Conservation (phyloP, 441 rosid species). For the Breynia disticha region DNA sequence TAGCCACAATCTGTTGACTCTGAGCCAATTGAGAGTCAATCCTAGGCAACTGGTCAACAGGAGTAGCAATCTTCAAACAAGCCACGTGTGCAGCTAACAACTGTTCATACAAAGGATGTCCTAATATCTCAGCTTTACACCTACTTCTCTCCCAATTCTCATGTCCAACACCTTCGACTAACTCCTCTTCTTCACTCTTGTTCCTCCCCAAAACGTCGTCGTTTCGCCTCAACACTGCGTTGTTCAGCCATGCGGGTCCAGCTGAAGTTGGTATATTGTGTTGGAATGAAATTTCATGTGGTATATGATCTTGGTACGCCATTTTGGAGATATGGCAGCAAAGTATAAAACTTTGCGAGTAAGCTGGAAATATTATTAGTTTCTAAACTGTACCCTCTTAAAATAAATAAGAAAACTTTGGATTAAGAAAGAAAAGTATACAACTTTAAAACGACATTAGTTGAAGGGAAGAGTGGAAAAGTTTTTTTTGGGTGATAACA, state of each 20-base stretch:
- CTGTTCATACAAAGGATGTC: conserved; percentile 89
- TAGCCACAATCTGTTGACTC: conserved; percentile 77
- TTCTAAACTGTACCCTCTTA: too few relatives aligned
- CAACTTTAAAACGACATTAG: too few relatives aligned
- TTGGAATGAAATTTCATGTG: conserved; percentile 22
- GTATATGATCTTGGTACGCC: conserved; percentile 21
- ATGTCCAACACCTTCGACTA: conserved; percentile 18
- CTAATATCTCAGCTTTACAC: conserved; percentile 72
- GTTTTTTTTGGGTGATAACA: neutral
- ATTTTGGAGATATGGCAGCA: neutral
- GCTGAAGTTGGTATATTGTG: conserved; percentile 11
- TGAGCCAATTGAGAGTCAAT: conserved; percentile 91
- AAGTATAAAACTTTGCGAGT: too few relatives aligned
- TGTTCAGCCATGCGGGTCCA: conserved; percentile 32
- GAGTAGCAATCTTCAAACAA: conserved; percentile 88
- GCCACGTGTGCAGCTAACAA: conserved; percentile 86
- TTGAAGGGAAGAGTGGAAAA: too few relatives aligned
- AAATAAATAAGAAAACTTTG: too few relatives aligned
- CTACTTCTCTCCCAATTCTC: conserved; percentile 81
- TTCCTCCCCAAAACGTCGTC: conserved; percentile 16
- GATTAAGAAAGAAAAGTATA: too few relatives aligned
- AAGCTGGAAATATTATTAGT: too few relatives aligned
- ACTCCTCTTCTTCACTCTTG: conserved; percentile 19
- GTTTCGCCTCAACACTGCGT: conserved; percentile 24
- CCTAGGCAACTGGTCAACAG: conserved; percentile 94